phyloP scores from a whole-genome alignment of 2,329 filamentous ascomycete species.

The Nannizziopsis barbatae region DNA sequence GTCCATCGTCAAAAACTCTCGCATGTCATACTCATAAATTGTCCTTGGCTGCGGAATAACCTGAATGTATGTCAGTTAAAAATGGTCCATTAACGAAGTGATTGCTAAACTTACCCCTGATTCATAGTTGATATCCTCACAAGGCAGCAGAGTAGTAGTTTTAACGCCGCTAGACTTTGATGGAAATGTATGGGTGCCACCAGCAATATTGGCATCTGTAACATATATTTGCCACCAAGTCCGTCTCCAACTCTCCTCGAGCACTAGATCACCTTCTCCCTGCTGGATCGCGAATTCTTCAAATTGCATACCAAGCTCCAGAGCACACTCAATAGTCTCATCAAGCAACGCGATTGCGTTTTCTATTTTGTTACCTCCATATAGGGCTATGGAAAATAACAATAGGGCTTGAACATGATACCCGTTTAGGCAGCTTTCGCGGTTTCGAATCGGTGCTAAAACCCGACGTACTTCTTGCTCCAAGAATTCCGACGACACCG shows the following conservation, averaged over 20 bases:
- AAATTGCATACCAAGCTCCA: constrained; percentile 20
- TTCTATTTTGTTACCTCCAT: constrained; percentile 13
- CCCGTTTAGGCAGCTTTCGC: neutral
- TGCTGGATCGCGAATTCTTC: constrained; percentile 34
- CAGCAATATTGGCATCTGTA: constrained; percentile 67
- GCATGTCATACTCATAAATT: constrained; percentile 24
- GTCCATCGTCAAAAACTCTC: constrained; percentile 23
- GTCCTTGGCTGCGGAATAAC: constrained; percentile 23
- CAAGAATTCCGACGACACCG: neutral
- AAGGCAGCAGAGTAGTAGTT: constrained; percentile 23
- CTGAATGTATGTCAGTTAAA: constrained; percentile 12
- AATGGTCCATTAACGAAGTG: neutral
- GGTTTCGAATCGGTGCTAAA: constrained; percentile 1
- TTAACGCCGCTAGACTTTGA: constrained; percentile 17
- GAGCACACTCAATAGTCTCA: constrained; percentile 6
- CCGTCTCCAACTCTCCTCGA: constrained; percentile 38
- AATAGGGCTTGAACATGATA: constrained; percentile 20
- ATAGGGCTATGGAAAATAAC: constrained; percentile 19
- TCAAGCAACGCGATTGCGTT: constrained; percentile 10
- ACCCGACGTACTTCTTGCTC: constrained; percentile 5
- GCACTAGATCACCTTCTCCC: constrained; percentile 38
- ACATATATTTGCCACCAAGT: constrained; percentile 44
- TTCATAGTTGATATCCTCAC: constrained; percentile 25
- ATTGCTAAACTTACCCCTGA: constrained; percentile 19
- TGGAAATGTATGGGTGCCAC: constrained; percentile 33